A percentile compares a stretch with the other conserved stretches of the same genome.
Evolutionary conservation across 225 moss, liverwort and hornwort species (phyloP).

Genomic region (Neckera pumila): DNA sequence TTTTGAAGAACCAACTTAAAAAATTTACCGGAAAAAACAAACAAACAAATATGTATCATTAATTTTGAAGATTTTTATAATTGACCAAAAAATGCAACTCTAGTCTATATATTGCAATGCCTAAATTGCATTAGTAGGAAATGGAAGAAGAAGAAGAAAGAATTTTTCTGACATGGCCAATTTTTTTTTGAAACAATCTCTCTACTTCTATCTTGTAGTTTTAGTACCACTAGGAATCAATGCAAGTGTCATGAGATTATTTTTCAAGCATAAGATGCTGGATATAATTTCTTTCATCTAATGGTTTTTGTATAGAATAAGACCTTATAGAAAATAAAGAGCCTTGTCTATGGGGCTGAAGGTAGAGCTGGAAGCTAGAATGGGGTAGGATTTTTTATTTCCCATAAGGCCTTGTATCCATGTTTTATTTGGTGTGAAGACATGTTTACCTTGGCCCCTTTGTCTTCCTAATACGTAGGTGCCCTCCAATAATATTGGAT

Average conservation of each 20-base stretch:
- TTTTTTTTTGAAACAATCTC: background rate
- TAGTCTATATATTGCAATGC: too few relatives aligned
- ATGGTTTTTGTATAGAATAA: background rate
- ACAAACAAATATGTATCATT: background rate
- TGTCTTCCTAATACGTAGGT: fast-evolving
- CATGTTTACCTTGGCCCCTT: too few relatives aligned
- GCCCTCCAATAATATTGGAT: background rate
- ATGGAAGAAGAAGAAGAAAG: fast-evolving
- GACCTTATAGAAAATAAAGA: fast-evolving
- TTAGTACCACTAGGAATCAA: background rate
- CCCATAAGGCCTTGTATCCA: fast-evolving
- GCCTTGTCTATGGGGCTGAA: fast-evolving
- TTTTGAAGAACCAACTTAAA: background rate
- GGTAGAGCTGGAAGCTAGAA: too few relatives aligned
- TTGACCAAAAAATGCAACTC: background rate
- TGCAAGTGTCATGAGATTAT: fast-evolving
- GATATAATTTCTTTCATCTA: background rate
- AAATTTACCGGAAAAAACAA: background rate
- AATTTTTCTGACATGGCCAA: fast-evolving
- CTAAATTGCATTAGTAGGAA: too few relatives aligned
- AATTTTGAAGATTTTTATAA: background rate
- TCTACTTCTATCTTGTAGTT: background rate
- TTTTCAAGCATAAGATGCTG: background rate
- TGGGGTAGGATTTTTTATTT: background rate
- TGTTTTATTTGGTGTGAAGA: too few relatives aligned